Base-by-base conservation (phyloP, 1,284 basidiomycete genomes). In the Neonothopanus nambi region DNA sequence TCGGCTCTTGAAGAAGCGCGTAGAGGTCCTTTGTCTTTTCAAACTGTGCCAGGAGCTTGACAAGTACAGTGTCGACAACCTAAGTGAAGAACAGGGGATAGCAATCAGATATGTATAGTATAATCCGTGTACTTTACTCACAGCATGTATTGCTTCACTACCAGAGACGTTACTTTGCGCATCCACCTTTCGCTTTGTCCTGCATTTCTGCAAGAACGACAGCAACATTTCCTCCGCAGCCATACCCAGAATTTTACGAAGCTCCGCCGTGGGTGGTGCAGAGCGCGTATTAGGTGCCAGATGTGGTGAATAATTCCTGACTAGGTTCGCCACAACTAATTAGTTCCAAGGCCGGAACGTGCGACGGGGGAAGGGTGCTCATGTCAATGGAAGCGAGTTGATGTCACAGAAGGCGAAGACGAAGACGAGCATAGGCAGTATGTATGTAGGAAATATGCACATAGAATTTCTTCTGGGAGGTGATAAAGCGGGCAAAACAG, bases 221-320 rank as follows among this genome's bases (percentile, higher is more conserved):
- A 81, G 75, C 18, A 93, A 70, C 85, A 89, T 91, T 50, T 87
- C 82, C 26, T 73, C 69, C 3, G 90, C 88, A 9, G 83, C 80
- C 52, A 70, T 71, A 42, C 72, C 71, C 26, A 93, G 70, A 52
- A 83, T 77, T 51, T 76, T 77, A 44, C 79, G 75, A 48, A 93
- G 74, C 63, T 88, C 87, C 15, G 82, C 77, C 1, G 89, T 84
- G 2, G 85, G 76, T 13, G 84, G 79, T 5, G 90, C 86, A 23
- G 78, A 74, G 26, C 79, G 79, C 11, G 87, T 89, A 60, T 85
- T 79, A 15, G 90, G 88, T 41, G 82, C 71, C 60, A 94, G 77
- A 70, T 93, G 86, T 17, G 91, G 91, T 45, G 91, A 91, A 68
- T 93, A 93, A 68, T 93, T 93, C 77, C 80, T 81, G 78, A 92